Evolutionary conservation across 768 basidiomycete species (phyloP), one percentile per base, ranked within the genome.

Genomic region (Lentinula guzmanii): DNA sequence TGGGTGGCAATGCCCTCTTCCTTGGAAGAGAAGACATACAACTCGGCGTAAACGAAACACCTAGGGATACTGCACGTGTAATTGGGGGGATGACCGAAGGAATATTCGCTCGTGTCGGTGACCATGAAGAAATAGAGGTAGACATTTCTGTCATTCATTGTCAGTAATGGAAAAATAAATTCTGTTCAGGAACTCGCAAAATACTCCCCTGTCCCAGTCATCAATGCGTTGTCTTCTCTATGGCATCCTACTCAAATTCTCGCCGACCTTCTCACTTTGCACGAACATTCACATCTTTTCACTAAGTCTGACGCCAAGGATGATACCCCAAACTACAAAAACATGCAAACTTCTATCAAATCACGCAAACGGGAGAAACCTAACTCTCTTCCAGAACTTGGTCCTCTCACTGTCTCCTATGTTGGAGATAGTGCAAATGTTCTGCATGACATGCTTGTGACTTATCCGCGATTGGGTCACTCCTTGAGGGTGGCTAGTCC

Each of bases 161-260:
- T 18, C 50, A 39, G 41, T 4, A 18, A 58, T 48, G 37, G 31
- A 46, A 15, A 57, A 55, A 42, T 42, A 6, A 34, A 33, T 6
- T 31, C 1, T 16, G n/a, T n/a, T 31, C 69, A 97, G 95, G 92
- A 93, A 78, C 80, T 99, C 24, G 95, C 93, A 9, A 80, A 88
- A 72, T 79, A 95, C 76, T 95, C 95, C 0, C 86, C 90, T 1
- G 93, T 97, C 2, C 97, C 97, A 2, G 93, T 99, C 16, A 80
- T 98, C 71, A 99, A 98, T 71, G 97, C 97, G 5, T 86, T 99
- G 18, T 97, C 94, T 2, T 90, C 90, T 16, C 83, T 95, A 48
- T 99, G 93, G 89, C 97, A 99, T 70, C 97, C 97, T 2, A 95
- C 95, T 0, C 97, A 99, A 70, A 86, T 89, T 63, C 86, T 99